These are phyloP conservation scores for Orbilia blumenaviensis DNA, from an alignment of 2,329 filamentous ascomycete species.

Conservation along the genomic window DNA sequence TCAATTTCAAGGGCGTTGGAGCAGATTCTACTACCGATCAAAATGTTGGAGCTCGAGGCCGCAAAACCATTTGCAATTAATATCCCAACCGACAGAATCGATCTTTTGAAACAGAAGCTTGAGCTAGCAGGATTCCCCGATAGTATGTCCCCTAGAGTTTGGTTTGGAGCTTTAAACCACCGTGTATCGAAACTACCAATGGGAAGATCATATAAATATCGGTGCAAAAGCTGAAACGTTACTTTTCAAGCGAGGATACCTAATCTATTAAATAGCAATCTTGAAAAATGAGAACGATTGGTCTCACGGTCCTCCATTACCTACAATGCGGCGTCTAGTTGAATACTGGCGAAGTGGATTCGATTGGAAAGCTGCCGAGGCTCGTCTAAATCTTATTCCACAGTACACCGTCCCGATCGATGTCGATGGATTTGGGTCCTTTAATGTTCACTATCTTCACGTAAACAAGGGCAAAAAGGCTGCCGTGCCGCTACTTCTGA, in stretches of 20 bases:
- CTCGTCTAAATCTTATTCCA: constrained; percentile 69
- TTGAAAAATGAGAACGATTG: constrained; percentile 20
- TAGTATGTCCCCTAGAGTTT: background rate
- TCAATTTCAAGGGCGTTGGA: background rate
- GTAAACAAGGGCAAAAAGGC: constrained; percentile 65
- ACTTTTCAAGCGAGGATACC: too few species aligned
- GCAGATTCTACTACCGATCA: background rate
- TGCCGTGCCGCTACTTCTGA: constrained; percentile 73
- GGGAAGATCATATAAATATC: too few species aligned
- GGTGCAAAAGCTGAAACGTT: too few species aligned
- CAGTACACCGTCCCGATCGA: constrained; percentile 68
- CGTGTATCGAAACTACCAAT: too few species aligned
- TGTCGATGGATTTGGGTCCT: constrained; percentile 69
- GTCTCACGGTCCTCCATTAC: constrained; percentile 54
- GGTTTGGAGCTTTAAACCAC: background rate
- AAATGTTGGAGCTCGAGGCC: constrained; percentile 9
- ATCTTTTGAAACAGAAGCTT: constrained; percentile 24
- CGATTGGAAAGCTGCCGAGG: constrained; percentile 71
- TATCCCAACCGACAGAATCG: constrained; percentile 4
- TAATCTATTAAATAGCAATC: constrained; percentile 19
- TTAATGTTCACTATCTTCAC: constrained; percentile 74
- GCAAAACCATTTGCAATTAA: constrained; percentile 32
- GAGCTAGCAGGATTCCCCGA: constrained; percentile 24
- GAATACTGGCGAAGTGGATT: constrained; percentile 63
- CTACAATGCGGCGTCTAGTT: constrained; percentile 59